A percentile compares a stretch with the other conserved stretches of the same genome.
phyloP scores from a whole-genome alignment of 106 monocot species.

The Acorus calamus region DNA sequence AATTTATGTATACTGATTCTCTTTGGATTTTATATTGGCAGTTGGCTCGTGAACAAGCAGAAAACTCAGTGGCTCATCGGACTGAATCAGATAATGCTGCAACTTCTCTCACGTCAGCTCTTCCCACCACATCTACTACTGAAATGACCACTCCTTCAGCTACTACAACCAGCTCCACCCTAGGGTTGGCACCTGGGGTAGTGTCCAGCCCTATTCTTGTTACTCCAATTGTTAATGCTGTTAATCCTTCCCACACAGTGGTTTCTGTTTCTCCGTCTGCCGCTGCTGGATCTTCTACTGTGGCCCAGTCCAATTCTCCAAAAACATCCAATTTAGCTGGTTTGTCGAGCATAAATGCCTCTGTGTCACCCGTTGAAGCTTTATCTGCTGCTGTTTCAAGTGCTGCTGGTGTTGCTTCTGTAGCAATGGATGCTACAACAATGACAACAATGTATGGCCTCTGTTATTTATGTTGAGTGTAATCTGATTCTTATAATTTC shows the following conservation, averaged over 20 bases:
- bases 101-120: not conserved
- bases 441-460: conserved; percentile 1
- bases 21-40: not conserved
- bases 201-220: not conserved
- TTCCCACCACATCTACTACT: not conserved
- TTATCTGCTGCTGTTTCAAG: not conserved
- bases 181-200: not conserved
- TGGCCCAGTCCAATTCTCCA: not conserved
- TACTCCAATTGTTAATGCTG: not conserved
- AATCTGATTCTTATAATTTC: not conserved
- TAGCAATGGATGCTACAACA: not conserved
- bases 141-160: not conserved
- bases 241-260: not conserved
- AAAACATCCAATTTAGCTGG: conserved; percentile 2
- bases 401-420: conserved; percentile 1
- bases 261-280: conserved; percentile 1
- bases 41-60: conserved; percentile 13
- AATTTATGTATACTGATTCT: not conserved
- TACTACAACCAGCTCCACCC: not conserved
- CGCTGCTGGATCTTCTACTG: not conserved
- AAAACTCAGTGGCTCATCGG: not conserved
- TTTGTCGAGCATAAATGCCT: not conserved
- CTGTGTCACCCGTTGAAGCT: not conserved
- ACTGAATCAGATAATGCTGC: not conserved
- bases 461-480: not conserved